Evolutionary conservation across 2,329 filamentous ascomycete genomes (phyloP).

Genomic region (Fusarium xylarioides): DNA sequence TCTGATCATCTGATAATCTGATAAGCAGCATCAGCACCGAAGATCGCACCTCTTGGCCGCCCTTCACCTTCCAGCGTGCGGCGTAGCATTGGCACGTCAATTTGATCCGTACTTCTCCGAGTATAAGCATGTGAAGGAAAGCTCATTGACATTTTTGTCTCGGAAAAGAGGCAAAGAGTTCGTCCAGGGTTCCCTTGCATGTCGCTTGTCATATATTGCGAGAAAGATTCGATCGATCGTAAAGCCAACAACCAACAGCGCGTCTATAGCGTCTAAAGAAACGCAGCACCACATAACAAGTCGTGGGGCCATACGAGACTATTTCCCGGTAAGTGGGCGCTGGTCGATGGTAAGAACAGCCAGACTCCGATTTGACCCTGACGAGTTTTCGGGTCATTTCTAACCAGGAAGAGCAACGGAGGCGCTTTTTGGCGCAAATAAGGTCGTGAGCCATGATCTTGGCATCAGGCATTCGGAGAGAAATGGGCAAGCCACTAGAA

Average conservation of each 20-base stretch:
- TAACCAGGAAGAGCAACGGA: background rate
- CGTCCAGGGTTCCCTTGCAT: background rate
- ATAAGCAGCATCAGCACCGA: conserved; percentile 6
- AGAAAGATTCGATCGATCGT: background rate
- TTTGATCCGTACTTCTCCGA: background rate
- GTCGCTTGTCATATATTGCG: background rate
- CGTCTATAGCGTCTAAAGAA: conserved; percentile 4
- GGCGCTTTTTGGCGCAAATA: background rate
- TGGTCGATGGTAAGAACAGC: background rate
- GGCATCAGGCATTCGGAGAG: background rate
- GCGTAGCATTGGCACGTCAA: background rate
- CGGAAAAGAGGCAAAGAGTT: background rate
- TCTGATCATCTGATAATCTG: conserved; percentile 27
- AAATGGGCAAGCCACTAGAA: background rate
- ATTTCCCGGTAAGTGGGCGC: background rate
- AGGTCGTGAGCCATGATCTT: background rate
- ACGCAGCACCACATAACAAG: background rate
- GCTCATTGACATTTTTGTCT: background rate
- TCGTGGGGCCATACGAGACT: background rate
- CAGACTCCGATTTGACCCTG: background rate
- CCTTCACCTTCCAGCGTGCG: background rate
- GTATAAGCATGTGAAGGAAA: background rate
- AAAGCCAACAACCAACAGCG: background rate
- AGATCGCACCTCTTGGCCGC: background rate
- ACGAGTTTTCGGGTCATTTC: background rate